phyloP scores from a whole-genome alignment of 2,329 filamentous ascomycete species.

The Epichloe elymi region DNA sequence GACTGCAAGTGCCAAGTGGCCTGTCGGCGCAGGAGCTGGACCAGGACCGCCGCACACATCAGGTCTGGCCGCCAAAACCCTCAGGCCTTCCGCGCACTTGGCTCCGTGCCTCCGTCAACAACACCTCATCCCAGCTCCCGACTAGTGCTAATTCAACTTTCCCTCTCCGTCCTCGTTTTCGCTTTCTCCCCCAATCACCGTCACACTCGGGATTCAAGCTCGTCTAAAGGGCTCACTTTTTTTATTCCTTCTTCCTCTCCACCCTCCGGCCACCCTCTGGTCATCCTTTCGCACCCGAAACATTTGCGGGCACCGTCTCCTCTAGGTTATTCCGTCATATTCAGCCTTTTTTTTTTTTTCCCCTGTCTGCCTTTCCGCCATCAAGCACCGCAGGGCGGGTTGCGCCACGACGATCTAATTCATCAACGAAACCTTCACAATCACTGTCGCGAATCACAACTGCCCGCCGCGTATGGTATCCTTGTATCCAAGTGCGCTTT shows the following conservation, averaged over 20 bases:
- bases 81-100: background rate
- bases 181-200: background rate
- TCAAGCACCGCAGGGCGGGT: slow-evolving; percentile 13
- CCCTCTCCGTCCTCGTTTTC: background rate
- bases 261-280: background rate
- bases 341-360: slow-evolving; percentile 2
- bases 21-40: background rate
- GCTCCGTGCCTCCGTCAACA: slow-evolving; percentile 1
- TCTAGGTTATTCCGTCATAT: background rate
- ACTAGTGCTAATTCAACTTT: background rate
- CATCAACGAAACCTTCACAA: slow-evolving; percentile 4
- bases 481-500: slow-evolving; percentile 13
- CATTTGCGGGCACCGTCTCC: background rate
- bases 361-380: background rate
- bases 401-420: slow-evolving; percentile 3
- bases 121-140: slow-evolving; percentile 3
- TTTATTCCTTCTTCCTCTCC: background rate
- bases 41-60: background rate
- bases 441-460: background rate
- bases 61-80: background rate
- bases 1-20: background rate
- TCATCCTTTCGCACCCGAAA: background rate
- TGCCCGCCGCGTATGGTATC: slow-evolving; percentile 15
- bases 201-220: background rate
- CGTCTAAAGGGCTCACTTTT: background rate